A percentile compares a stretch with the other conserved stretches of the same genome.
These are phyloP conservation scores for Fusarium ambrosium DNA, from an alignment of 2,329 filamentous ascomycete species.

Conservation along the genomic window DNA sequence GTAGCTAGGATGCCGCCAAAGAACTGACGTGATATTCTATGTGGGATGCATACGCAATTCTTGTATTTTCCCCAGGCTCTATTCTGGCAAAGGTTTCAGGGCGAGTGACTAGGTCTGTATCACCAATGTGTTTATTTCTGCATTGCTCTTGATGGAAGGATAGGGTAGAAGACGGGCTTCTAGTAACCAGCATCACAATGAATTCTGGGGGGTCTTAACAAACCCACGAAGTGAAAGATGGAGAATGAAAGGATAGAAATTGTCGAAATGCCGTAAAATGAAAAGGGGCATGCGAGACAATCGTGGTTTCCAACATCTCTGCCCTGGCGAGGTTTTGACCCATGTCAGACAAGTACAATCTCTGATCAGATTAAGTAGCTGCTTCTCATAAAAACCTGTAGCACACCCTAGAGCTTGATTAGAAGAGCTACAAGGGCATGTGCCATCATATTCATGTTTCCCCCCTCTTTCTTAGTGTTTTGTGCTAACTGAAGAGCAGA, in stretches of 20 bases:
- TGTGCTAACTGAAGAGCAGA: background rate
- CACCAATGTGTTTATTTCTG: background rate
- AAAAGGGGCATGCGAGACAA: background rate
- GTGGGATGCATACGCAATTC: background rate
- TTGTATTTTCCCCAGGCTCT: background rate
- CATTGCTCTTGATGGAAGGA: background rate
- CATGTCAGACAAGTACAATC: background rate
- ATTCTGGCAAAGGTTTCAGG: background rate
- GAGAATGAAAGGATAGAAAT: background rate
- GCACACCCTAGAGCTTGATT: background rate
- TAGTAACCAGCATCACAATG: background rate
- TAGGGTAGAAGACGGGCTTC: background rate
- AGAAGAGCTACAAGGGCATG: background rate
- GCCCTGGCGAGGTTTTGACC: background rate
- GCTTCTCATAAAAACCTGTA: background rate
- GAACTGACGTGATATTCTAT: background rate
- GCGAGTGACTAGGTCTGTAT: background rate
- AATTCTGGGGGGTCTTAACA: background rate
- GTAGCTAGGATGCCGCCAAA: background rate
- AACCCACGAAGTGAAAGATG: background rate
- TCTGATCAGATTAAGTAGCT: too few relatives aligned
- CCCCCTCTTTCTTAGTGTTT: background rate
- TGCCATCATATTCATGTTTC: background rate
- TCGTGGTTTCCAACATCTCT: background rate
- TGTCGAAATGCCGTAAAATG: background rate